A percentile compares a stretch with the other conserved stretches of the same genome.
phyloP scores from a whole-genome alignment of 2,329 filamentous ascomycete species.

The Ploettnerulaceae sp. region DNA sequence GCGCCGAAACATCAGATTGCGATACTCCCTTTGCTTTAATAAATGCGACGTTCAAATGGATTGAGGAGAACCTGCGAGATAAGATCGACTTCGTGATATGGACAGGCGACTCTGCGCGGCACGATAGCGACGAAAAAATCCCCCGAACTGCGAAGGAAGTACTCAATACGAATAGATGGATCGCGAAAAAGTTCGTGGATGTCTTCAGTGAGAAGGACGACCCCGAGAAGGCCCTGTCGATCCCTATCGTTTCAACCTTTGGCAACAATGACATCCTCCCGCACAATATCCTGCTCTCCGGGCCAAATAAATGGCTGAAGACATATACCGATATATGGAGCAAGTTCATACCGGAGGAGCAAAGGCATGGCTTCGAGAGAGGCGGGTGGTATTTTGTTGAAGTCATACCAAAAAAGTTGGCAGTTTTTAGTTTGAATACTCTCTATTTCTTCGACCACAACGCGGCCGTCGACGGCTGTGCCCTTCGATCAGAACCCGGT shows the following conservation, averaged over 20 bases:
- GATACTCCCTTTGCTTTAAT: constrained; percentile 77
- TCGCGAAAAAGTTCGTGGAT: constrained; percentile 72
- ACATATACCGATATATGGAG: constrained; percentile 74
- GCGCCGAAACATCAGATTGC: constrained; percentile 82
- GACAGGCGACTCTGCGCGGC: constrained; percentile 86
- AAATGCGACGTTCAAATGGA: constrained; percentile 88
- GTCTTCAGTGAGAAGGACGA: constrained; percentile 59
- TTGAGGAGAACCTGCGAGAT: constrained; percentile 70
- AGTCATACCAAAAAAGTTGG: constrained; percentile 78
- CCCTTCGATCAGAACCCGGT: constrained; percentile 72
- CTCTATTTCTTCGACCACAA: constrained; percentile 96
- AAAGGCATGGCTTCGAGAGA: constrained; percentile 84
- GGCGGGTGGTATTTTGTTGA: constrained; percentile 95
- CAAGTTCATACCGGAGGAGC: constrained; percentile 84
- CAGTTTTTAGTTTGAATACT: constrained; percentile 92
- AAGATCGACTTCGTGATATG: constrained; percentile 85
- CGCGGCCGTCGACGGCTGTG: constrained; percentile 87
- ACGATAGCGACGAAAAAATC: constrained; percentile 78
- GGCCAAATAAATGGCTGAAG: constrained; percentile 82
- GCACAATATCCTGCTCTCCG: constrained; percentile 84
- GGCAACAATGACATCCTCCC: constrained; percentile 98
- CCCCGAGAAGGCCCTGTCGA: constrained; percentile 54
- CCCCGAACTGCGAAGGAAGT: constrained; percentile 75
- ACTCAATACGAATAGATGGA: constrained; percentile 67
- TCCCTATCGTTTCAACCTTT: constrained; percentile 85